Base-by-base conservation (phyloP, 352 stramenopile genomes). In the Phytophthora palmivora region DNA sequence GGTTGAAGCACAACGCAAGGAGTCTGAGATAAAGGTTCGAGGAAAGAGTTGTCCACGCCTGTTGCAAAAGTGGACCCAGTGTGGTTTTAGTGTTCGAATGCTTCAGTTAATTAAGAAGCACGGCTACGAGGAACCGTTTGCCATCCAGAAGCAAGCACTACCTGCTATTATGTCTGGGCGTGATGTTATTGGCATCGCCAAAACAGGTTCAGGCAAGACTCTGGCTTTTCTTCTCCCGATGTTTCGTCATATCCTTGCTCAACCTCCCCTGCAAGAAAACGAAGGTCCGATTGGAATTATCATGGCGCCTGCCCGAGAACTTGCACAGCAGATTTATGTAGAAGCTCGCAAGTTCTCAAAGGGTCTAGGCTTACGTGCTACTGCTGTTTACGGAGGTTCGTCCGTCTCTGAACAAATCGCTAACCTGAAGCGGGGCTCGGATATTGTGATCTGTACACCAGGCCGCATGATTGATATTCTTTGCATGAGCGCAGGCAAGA, bases 391-490 rank as follows among this genome's bases (percentile, higher is more conserved):
- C 69, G 98, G 89, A 37, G 89, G 89, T 3, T 94, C 86, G 0
- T 91, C 84, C 9, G 96, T 99, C 8, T 97, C 95, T 0, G 97
- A 99, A 49, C 98, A 99, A 74, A 99, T 99, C 71, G 96, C 84
- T 8, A 98, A 99, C 70, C 67, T 99, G 36, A 99, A 99, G 69
- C 84, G 97, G n/a, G 98, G 98, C 42, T 98, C 81, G 0, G 92
- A 99, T 41, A 98, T 99, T 74, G 95, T 99, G 8, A 98, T 99
- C 28, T 98, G 96, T 21, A 99, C 98, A 6, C 98, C 98, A 11
- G 98, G 98, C 1, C 87, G 98, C 21, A 97, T 99, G 86, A 99
- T 99, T 76, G 98, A 99, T 73, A 99, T 99, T 69, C 67, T 99
- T 16, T 97, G 90, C 24, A 99, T 99, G 96, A 98, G 98, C 71